These are phyloP conservation scores for Pythium chondricola DNA, from an alignment of 352 stramenopile species.

Conservation along the genomic window DNA sequence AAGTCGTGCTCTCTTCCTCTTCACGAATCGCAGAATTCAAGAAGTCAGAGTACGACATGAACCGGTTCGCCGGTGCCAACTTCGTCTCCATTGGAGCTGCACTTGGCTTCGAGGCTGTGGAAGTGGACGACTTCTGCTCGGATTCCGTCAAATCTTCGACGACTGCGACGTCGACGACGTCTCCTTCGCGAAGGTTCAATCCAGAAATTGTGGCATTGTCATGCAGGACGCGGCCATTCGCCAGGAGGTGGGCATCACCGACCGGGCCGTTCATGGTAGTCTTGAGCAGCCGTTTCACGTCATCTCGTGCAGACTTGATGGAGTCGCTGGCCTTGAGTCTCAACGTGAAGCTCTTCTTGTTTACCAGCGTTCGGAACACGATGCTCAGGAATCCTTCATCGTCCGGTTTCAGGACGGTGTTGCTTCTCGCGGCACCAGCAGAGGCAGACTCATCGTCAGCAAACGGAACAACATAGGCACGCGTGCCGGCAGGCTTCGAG, in stretches of 20 bases:
- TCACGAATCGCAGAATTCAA: conserved; percentile 48
- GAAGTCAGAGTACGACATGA: conserved; percentile 81
- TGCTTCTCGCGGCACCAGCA: conserved; percentile 5
- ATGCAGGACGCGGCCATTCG: conserved; percentile 53
- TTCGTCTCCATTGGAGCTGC: conserved; percentile 1
- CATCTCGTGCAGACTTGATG: conserved; percentile 44
- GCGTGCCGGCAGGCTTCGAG: conserved; percentile 16
- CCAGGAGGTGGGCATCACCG: conserved; percentile 52
- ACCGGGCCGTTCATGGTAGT: conserved; percentile 36
- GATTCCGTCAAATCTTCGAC: conserved; percentile 32
- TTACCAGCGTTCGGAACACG: conserved; percentile 56
- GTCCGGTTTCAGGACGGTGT: conserved; percentile 31
- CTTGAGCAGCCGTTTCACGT: conserved; percentile 54
- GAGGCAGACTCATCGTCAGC: conserved; percentile 33
- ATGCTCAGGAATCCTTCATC: conserved; percentile 53
- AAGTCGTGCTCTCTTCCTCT: conserved; percentile 28
- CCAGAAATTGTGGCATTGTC: conserved; percentile 38
- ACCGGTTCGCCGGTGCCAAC: conserved; percentile 26
- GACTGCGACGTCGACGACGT: conserved; percentile 63
- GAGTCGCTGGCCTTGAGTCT: conserved; percentile 41
- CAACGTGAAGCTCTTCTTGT: conserved; percentile 65
- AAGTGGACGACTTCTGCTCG: neutral
- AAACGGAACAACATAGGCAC: conserved; percentile 53
- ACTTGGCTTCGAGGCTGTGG: conserved; percentile 1
- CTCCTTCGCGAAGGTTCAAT: conserved; percentile 52